These are phyloP conservation scores for Eucalyptus melliodora DNA, from an alignment of 345 rosid genomes.

Conservation along the genomic window DNA sequence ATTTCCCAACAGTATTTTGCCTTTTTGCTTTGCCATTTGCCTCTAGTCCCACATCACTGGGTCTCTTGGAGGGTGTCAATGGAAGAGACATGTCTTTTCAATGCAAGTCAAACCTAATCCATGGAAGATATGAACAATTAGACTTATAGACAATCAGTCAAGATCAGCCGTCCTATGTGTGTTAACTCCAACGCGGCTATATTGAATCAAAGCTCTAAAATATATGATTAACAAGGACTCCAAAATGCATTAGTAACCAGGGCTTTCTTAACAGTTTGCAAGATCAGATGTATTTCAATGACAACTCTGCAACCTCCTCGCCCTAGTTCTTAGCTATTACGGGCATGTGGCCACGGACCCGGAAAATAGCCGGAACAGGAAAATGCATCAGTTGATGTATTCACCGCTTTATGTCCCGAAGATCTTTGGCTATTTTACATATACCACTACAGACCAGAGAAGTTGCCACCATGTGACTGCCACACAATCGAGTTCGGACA, in stretches of 20 bases:
- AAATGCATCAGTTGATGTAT: neutral
- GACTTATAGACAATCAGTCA: neutral
- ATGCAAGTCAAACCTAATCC: neutral
- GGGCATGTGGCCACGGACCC: neutral
- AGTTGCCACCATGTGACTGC: neutral
- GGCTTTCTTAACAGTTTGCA: neutral
- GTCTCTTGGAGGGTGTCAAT: conserved; percentile 49
- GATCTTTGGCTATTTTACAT: neutral
- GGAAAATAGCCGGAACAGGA: neutral
- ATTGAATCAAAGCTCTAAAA: neutral
- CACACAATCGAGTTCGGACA: too few relatives aligned
- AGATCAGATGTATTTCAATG: neutral
- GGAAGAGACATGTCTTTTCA: conserved; percentile 25
- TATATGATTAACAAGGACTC: neutral
- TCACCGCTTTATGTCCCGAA: neutral
- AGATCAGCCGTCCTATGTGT: neutral
- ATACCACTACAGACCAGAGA: neutral
- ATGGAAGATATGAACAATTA: neutral
- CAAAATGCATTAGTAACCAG: neutral
- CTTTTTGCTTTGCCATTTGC: conserved; percentile 32
- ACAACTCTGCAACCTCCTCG: neutral
- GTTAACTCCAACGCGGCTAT: neutral
- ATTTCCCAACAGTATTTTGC: conserved; percentile 23
- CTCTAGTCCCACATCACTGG: conserved; percentile 20
- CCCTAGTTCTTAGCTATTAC: neutral